A percentile compares a stretch with the other conserved stretches of the same genome.
Conservation (phyloP, 208 protist genomes). For the Trypanosoma platydactyli region DNA sequence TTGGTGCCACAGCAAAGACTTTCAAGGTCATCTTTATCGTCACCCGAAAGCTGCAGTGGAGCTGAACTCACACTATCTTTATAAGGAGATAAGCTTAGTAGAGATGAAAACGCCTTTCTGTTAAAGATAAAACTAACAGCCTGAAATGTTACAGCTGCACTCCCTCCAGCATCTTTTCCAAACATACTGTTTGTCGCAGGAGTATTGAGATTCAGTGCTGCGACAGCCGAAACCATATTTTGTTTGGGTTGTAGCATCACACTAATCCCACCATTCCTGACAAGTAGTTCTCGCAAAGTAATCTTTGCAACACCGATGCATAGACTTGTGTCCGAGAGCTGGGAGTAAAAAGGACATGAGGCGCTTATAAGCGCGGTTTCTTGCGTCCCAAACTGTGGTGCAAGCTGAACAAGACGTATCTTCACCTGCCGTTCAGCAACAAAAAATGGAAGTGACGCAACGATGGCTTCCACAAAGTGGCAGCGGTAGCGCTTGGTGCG, state of each 20-base stretch:
- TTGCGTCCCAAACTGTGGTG: conserved; percentile 35
- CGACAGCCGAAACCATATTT: conserved; percentile 49
- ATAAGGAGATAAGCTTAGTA: conserved; percentile 31
- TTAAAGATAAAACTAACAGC: conserved; percentile 65
- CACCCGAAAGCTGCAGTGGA: not conserved
- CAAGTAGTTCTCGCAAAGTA: conserved; percentile 62
- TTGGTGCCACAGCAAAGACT: not conserved
- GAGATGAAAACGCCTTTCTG: conserved; percentile 36
- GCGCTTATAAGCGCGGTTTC: conserved; percentile 22
- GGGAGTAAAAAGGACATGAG: conserved; percentile 25
- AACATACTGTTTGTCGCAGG: conserved; percentile 73
- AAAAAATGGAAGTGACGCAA: conserved; percentile 63
- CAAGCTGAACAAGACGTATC: conserved; percentile 79
- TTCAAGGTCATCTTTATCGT: not conserved
- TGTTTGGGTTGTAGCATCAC: conserved; percentile 77
- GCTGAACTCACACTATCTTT: not conserved
- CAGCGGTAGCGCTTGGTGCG: conserved; percentile 60
- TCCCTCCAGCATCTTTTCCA: conserved; percentile 68
- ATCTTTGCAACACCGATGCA: conserved; percentile 87
- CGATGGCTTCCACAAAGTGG: conserved; percentile 44
- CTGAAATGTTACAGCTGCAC: conserved; percentile 72
- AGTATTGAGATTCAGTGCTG: conserved; percentile 67
- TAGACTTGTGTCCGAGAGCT: conserved; percentile 40
- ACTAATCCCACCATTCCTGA: conserved; percentile 53
- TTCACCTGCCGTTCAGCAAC: conserved; percentile 66